phyloP scores from a whole-genome alignment of 495 filamentous ascomycete genomes.

The Penicillium roqueforti region DNA sequence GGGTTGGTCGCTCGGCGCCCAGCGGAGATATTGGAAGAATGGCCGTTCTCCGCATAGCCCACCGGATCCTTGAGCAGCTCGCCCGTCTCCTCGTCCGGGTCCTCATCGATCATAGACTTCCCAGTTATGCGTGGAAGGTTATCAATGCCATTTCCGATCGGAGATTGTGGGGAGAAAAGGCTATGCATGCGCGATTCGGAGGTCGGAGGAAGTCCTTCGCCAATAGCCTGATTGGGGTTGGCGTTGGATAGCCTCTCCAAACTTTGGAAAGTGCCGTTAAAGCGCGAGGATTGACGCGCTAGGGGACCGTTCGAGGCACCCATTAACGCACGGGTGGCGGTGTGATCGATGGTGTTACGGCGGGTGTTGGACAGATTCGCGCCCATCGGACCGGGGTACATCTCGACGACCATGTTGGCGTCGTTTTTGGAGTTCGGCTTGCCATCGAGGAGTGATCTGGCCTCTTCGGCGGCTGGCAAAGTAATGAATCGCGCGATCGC shows the following conservation, averaged over 20 bases:
- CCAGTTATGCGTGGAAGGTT: slow-evolving; percentile 69
- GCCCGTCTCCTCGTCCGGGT: slow-evolving; percentile 80
- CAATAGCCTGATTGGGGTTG: slow-evolving; percentile 51
- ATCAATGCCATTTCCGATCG: slow-evolving; percentile 68
- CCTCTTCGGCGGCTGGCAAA: slow-evolving; percentile 68
- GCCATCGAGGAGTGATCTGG: slow-evolving; percentile 70
- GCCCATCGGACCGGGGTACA: slow-evolving; percentile 50
- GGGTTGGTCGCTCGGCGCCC: slow-evolving; percentile 70
- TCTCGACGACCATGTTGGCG: slow-evolving; percentile 74
- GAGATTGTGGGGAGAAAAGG: slow-evolving; percentile 80
- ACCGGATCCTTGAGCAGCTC: slow-evolving; percentile 80
- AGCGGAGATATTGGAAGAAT: slow-evolving; percentile 40
- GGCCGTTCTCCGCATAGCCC: slow-evolving; percentile 75
- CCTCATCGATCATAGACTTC: slow-evolving; percentile 82
- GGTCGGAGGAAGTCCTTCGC: slow-evolving; percentile 51
- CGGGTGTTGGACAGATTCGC: slow-evolving; percentile 37
- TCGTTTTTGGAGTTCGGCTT: slow-evolving; percentile 72
- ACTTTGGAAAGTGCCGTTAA: slow-evolving; percentile 71
- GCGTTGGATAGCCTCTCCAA: slow-evolving; percentile 67
- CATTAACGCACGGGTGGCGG: slow-evolving; percentile 45
- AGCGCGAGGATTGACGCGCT: slow-evolving; percentile 69
- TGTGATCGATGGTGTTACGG: slow-evolving; percentile 60
- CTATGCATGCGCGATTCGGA: slow-evolving; percentile 64
- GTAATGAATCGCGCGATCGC: slow-evolving; percentile 74
- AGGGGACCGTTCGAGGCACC: slow-evolving; percentile 52